phyloP scores from a whole-genome alignment of 805 yeast genomes.

The Monosporozyma servazzii region DNA sequence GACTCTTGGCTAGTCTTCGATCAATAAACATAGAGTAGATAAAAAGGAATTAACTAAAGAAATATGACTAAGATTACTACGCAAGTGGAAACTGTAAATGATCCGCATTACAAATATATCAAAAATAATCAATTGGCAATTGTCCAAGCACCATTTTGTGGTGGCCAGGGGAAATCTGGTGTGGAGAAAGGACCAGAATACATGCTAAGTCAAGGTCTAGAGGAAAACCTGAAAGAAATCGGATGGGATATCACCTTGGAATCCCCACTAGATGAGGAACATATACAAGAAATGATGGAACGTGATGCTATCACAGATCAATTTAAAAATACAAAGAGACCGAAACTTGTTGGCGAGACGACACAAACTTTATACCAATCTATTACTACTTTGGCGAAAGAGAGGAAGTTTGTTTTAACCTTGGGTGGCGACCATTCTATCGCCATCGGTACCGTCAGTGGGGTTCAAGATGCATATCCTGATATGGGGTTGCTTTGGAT shows the following conservation, averaged over 20 bases:
- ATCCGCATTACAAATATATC: constrained; percentile 42
- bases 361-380: constrained; percentile 54
- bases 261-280: constrained; percentile 45
- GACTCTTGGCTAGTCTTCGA: background rate
- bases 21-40: background rate
- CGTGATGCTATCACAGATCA: constrained; percentile 43
- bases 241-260: constrained; percentile 60
- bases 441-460: constrained; percentile 87
- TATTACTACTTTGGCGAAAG: constrained; percentile 42
- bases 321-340: constrained; percentile 53
- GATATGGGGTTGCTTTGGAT: constrained; percentile 91
- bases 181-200: constrained; percentile 91
- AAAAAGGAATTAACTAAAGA: background rate
- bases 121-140: constrained; percentile 44
- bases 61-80: background rate
- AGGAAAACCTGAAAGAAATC: constrained; percentile 48
- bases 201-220: constrained; percentile 63
- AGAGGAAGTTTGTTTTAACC: constrained; percentile 60
- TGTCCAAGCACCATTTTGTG: constrained; percentile 85
- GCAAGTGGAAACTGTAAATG: constrained; percentile 1
- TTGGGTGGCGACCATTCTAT: constrained; percentile 96
- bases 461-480: constrained; percentile 68
- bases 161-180: constrained; percentile 91
- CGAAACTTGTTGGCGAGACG: constrained; percentile 68
- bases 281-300: constrained; percentile 33